A percentile compares a stretch with the other conserved stretches of the same genome.
Evolutionary conservation across 306 rosid species (phyloP).

Genomic region (Canavalia gladiata): DNA sequence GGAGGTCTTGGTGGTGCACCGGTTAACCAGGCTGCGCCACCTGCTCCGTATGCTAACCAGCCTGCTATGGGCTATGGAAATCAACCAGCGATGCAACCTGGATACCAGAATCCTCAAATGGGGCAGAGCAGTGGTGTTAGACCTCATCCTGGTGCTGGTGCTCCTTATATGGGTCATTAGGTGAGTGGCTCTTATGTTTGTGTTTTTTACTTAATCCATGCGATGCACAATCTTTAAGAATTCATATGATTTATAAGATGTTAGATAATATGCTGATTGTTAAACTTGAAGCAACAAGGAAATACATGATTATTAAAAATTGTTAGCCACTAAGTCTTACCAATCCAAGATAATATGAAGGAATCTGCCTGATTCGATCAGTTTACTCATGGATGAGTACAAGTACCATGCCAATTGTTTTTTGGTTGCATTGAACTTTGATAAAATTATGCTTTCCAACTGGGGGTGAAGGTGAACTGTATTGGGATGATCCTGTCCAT

Average conservation of each 20-base stretch:
- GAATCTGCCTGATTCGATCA: neutral
- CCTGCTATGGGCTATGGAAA: slow-evolving; percentile 66
- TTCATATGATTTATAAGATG: neutral
- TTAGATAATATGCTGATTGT: neutral
- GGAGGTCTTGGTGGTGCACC: slow-evolving; percentile 71
- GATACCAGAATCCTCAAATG: slow-evolving; percentile 77
- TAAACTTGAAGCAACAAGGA: neutral
- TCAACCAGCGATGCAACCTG: slow-evolving; percentile 70
- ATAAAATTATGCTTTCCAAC: neutral
- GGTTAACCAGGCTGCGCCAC: slow-evolving; percentile 61
- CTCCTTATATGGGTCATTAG: slow-evolving; percentile 85
- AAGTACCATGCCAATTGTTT: neutral
- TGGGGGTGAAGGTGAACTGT: neutral
- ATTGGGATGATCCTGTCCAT: neutral
- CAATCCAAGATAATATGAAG: slow-evolving; percentile 7
- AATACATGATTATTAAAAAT: neutral
- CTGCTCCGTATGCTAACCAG: slow-evolving; percentile 64
- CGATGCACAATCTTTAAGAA: neutral
- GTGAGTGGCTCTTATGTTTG: slow-evolving; percentile 46
- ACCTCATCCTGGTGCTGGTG: slow-evolving; percentile 76
- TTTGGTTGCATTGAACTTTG: neutral
- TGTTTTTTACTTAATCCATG: neutral
- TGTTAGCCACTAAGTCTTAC: neutral
- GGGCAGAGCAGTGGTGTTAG: slow-evolving; percentile 68
- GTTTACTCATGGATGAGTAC: neutral